Percentiles rank a stretch among this genome's conserved stretches.
These are phyloP conservation scores for Waitea zeae DNA, from an alignment of 1,284 basidiomycete genomes.

Conservation along the genomic window DNA sequence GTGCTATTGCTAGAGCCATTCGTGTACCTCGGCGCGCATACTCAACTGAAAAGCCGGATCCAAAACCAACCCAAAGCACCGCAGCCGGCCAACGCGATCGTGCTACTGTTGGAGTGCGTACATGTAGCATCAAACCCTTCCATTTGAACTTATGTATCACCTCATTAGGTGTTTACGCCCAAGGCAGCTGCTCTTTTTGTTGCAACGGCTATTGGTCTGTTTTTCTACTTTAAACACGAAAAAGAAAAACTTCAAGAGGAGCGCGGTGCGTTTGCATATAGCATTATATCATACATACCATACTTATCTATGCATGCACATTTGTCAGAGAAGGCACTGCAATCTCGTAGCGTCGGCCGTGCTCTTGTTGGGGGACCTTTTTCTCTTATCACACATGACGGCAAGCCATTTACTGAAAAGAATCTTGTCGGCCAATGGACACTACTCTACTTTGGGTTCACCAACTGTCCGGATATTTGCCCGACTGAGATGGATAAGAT, in stretches of 20 bases:
- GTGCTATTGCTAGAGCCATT: too few species aligned
- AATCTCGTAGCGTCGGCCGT: conserved; percentile 37
- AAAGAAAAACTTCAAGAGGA: conserved; percentile 67
- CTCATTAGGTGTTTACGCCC: conserved; percentile 73
- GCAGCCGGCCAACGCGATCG: conserved; percentile 4
- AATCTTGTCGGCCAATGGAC: conserved; percentile 79
- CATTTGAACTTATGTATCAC: neutral
- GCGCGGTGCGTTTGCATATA: conserved; percentile 31
- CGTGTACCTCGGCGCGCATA: too few species aligned
- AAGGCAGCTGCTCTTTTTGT: conserved; percentile 73
- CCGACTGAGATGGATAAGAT: conserved; percentile 98
- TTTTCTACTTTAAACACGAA: conserved; percentile 80
- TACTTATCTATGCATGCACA: conserved; percentile 1
- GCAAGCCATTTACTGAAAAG: conserved; percentile 64
- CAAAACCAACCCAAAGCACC: too few species aligned
- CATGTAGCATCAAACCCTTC: neutral
- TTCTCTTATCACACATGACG: conserved; percentile 49
- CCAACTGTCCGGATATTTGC: conserved; percentile 97
- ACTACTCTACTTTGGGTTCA: conserved; percentile 94
- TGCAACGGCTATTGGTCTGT: conserved; percentile 66
- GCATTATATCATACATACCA: conserved; percentile 1
- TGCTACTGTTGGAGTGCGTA: conserved; percentile 9
- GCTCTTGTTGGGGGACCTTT: conserved; percentile 89
- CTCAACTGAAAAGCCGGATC: too few species aligned
- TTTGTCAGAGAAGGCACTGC: conserved; percentile 52